Base-by-base conservation (phyloP, 805 yeast species). In the Kurtzmaniella fragi region DNA sequence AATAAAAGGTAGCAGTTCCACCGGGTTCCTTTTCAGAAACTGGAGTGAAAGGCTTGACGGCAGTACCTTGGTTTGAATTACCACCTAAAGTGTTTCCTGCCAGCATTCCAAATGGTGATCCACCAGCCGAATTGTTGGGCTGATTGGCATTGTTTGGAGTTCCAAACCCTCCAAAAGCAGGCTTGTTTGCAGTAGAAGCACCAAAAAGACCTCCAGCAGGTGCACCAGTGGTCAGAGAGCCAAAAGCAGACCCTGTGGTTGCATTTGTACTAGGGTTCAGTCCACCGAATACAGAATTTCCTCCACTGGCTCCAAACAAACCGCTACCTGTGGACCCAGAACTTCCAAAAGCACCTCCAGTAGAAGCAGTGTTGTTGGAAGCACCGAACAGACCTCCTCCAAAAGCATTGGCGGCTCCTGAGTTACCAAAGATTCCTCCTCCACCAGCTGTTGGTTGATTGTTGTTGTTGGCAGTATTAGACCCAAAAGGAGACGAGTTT, bases 1-100 rank as follows among this genome's bases (percentile, higher is more conserved):
- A 90, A 36, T 71, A 62, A 38, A 50, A 60, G 40, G 78, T 80
- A 15, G 70, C 66, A 5, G 76, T 74, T 26, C 78, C 75, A 2
- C 56, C 44, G 10, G 80, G 67, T 53, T 90, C 97, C 52, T 83
- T 84, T 57, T 91, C 97, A 28, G 72, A 69, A 47, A 61, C 71
- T 7, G 89, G 74, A 37, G 78, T 70, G 56, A 80, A 90, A 1
- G 95, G 91, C 49, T 73, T 78, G 7, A 71, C 62, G 0, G 82
- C 76, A 4, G 96, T 82, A 27, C 96, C 95, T 46, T 78, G 73
- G 62, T 75, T 67, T 25, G 56, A 61, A 39, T 55, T 50, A 8
- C 42, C 48, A 8, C 53, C 53, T 39, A 44, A 44, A 14, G 59
- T 42, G 4, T 44, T 20, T 16, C 34, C 37, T 9, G 49, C 35